Base-by-base conservation (phyloP, 2,329 filamentous ascomycete species). In the Gnomoniopsis smithogilvyi region DNA sequence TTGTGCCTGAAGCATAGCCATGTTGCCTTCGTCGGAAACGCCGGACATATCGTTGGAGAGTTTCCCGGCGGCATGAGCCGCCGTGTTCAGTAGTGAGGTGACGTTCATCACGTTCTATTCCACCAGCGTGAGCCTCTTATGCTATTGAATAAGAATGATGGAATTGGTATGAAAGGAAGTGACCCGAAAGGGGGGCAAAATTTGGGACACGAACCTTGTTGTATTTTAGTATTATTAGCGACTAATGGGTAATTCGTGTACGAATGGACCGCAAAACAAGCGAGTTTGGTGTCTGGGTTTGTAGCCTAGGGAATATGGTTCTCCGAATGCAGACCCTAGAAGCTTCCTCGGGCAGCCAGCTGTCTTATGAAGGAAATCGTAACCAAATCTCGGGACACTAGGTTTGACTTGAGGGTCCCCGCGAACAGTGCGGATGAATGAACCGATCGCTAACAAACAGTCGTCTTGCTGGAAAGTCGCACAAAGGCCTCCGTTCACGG, bases 31-130 rank as follows among this genome's bases (percentile, higher is more conserved):
- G 19, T 51, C 33, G 17, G 51, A 30, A 12, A 50, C 26, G 41
- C 63, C n/a, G 48, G 60, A 24, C 34, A 45, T 47, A 17, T 50
- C 34, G 22, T 51, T 54, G 17, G 60, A 26, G 15, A 51, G 54
- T 48, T 57, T 57, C 17, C 50, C 57, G 26, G 49, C 53, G 30
- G 60, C 57, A 12, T 56, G 57, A 24, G 61, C 64, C 58, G 70
- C 68, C 49, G 70, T 67, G 61, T 78, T 78, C 30, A 79, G 65
- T 38, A 79, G 61, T 36, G 72, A 73, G 15, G 69, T 75, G 51
- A 79, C 73, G 61, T 78, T 73, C 77, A 79, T 62, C 48, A 47
- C 4, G 57, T 34, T 21, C 52, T 48, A 19, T 24, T 52, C 60
- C 56, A 24, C 41, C 48, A n/a, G 11, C n/a, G 34, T 62, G n/a